Percentiles rank a stretch among this genome's conserved stretches.
Conservation (phyloP, 352 stramenopile genomes). For the Globisporangium mamillatum region DNA sequence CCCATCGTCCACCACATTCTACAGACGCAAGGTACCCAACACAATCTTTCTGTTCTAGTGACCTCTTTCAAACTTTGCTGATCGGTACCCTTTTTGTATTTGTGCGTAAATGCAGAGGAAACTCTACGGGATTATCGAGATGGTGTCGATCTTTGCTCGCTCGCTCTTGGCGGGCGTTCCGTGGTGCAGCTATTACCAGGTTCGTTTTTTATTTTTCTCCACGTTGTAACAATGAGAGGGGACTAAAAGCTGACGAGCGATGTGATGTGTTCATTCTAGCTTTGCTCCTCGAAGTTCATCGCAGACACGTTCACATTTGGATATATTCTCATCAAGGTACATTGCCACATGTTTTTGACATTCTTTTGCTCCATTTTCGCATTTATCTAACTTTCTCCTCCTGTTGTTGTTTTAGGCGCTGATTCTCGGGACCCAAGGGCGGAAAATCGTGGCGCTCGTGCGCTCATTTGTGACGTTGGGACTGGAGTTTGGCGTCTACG, state of each 20-base stretch:
- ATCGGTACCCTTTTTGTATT: background rate
- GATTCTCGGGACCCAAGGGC: slow-evolving; percentile 52
- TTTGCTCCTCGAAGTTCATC: slow-evolving; percentile 71
- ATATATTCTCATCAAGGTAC: slow-evolving; percentile 79
- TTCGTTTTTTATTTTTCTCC: slow-evolving; percentile 2
- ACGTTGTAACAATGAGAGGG: background rate
- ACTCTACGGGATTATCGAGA: slow-evolving; percentile 74
- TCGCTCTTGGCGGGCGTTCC: slow-evolving; percentile 56
- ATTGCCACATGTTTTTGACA: background rate
- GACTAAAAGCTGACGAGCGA: background rate
- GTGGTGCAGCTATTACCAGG: slow-evolving; percentile 79
- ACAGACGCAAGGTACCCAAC: slow-evolving; percentile 68
- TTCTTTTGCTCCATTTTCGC: no score
- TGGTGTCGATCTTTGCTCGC: slow-evolving; percentile 65
- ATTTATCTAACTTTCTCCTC: background rate
- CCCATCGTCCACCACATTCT: slow-evolving; percentile 45
- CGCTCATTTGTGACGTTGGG: slow-evolving; percentile 58
- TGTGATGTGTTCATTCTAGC: slow-evolving; percentile 15
- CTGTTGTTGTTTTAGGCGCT: slow-evolving; percentile 32
- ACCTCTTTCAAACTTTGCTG: background rate
- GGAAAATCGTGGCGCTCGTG: slow-evolving; percentile 42
- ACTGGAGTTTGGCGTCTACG: slow-evolving; percentile 69
- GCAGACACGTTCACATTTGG: slow-evolving; percentile 69
- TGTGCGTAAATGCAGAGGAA: slow-evolving; percentile 32
- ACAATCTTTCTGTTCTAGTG: background rate